Base-by-base conservation (phyloP, 306 rosid genomes). In the Vigna unguiculata region DNA sequence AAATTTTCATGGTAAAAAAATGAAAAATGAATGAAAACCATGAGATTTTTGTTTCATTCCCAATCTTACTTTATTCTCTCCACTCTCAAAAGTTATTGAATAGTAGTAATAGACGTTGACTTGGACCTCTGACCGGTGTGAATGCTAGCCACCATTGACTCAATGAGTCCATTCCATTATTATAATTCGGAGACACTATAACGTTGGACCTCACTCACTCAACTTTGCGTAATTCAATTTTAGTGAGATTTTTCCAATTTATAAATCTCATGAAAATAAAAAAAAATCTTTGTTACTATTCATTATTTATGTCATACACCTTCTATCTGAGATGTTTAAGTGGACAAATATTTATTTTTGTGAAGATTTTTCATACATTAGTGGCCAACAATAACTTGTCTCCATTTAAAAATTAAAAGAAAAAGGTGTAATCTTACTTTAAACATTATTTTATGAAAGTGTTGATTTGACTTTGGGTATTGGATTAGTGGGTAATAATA, bases 51-150 rank as follows among this genome's bases (percentile, higher is more conserved):
- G 4, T 32, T 0, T 32, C 6, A 32, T 22, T 34, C 46, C n/a
- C 24, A 41, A 46, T 28, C 47, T 25, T 41, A 28, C 76, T 73
- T 52, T n/a, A n/a, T 54, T 32, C 41, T 69, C 77, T 34, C 81
- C 88, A 54, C 84, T 81, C 72, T 65, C 84, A 25, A 34, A 79
- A 85, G 83, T 75, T 81, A 57, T 70, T 3, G 5, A 12, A 43
- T 40, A 9, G 4, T 40, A 2, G 45, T 40, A 40, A 40, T 12
- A 12, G 5, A 73, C 34, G 46, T 81, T 72, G 84, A 77, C 72
- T 49, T 49, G 14, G 73, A 51, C 36, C 68, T 41, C 59, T 71
- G 68, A 61, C 47, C 30, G n/a, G 16, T 77, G 21, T 57, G 66
- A 52, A 53, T 21, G 75, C 68, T 41, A 43, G 67, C 46, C 28